Base-by-base conservation (phyloP, 352 stramenopile genomes). In the Phytophthora fragariaefolia region DNA sequence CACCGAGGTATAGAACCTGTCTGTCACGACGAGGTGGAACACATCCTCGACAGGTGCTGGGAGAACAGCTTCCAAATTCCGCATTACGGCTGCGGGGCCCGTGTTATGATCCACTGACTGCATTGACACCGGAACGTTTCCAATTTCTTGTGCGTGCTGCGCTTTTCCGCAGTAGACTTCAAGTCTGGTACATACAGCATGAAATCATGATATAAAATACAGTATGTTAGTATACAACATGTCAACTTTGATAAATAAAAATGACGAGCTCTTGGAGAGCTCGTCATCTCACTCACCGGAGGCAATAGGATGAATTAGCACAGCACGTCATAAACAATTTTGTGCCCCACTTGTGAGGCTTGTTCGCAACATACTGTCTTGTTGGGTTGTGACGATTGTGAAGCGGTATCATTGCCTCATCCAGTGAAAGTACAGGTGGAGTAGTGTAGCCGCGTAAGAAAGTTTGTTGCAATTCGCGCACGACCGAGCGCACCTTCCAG, bases 321-420 rank as follows among this genome's bases (percentile, higher is more conserved):
- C 30, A 63, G 30, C 27, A 63, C 6, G 55, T 63, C 55, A 63
- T 34, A 23, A 63, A 47, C 6, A 55, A 15, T 7, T 63, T 63
- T 1, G 30, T 15, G 0, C 22, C 28, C 45, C 43, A 63, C 17
- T 53, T 53, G 42, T 47, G 42, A 18, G 54, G 42, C 15, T 62
- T 62, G 26, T 54, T 47, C 2, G 27, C 43, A 4, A 62, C 27
- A 17, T 55, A 63, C 18, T 53, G 54, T 1, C 42, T 40, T 2
- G 42, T 55, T 18, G 55, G 55, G 20, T 63, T 63, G 55, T 54
- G 20, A 0, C 28, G 28, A 12, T 54, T 54, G 22, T 34, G 55
- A 1, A 36, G 30, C 12, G 28, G 55, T 27, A 63, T 47, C 28
- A 62, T 46, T 1, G 42, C 42, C 12, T 62, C 53, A 20, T 60